Evolutionary conservation across 495 filamentous ascomycete genomes (phyloP).

Genomic region (Penicillium waksmanii): DNA sequence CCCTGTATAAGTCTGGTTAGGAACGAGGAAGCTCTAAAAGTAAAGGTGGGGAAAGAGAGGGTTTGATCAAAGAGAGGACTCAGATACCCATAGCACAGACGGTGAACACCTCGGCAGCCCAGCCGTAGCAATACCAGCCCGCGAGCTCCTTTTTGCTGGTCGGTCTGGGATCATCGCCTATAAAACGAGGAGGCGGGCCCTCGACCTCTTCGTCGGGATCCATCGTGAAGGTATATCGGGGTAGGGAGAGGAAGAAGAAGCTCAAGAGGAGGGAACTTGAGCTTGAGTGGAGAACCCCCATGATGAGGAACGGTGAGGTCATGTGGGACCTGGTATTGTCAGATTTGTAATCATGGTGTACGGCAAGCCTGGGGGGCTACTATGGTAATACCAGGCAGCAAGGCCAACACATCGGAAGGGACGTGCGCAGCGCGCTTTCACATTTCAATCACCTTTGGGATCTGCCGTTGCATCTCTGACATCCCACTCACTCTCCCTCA

Average conservation of each 20-base stretch:
- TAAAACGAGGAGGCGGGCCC: slow-evolving; percentile 54
- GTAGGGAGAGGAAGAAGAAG: background rate
- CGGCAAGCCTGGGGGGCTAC: background rate
- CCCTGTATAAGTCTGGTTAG: slow-evolving; percentile 47
- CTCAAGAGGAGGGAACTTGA: background rate
- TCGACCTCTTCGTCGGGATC: slow-evolving; percentile 29
- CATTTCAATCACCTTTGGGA: slow-evolving; percentile 9
- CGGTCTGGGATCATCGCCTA: slow-evolving; percentile 82
- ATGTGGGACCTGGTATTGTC: slow-evolving; percentile 8
- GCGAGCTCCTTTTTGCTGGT: slow-evolving; percentile 86
- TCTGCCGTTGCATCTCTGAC: background rate
- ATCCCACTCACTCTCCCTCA: slow-evolving; percentile 2
- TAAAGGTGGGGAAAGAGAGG: slow-evolving; percentile 5
- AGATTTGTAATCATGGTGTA: slow-evolving; percentile 10
- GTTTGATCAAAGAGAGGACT: too few relatives aligned
- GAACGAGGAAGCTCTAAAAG: slow-evolving; percentile 3
- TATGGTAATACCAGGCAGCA: slow-evolving; percentile 11
- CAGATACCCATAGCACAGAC: slow-evolving; percentile 79
- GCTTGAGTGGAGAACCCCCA: background rate
- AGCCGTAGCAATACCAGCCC: slow-evolving; percentile 96
- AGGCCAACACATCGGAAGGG: slow-evolving; percentile 28
- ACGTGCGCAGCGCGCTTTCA: slow-evolving; percentile 38
- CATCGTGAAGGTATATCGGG: slow-evolving; percentile 13
- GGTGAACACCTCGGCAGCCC: slow-evolving; percentile 96
- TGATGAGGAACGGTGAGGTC: slow-evolving; percentile 23